Conservation (phyloP, 495 filamentous ascomycete species). For the Melanomma pulvis-pyrius region DNA sequence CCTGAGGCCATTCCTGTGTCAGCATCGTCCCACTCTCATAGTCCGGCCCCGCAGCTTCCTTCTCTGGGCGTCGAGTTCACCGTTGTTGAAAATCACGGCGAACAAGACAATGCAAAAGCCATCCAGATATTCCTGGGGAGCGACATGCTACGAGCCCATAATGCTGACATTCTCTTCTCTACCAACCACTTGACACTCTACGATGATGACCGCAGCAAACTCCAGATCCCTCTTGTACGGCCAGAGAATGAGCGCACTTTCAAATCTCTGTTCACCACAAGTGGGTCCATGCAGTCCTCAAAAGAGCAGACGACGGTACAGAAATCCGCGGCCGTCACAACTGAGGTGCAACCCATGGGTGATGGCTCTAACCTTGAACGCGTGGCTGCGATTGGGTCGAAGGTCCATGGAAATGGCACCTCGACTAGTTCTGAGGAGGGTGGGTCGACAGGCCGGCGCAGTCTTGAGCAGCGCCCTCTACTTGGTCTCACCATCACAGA, state of each 20-base stretch:
- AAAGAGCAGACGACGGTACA: not conserved
- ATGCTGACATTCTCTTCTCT: constrained; percentile 89
- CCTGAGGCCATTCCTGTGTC: constrained; percentile 85
- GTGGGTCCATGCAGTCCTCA: constrained; percentile 32
- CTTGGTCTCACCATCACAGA: constrained; percentile 17
- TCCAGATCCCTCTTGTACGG: constrained; percentile 89
- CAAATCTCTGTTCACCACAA: constrained; percentile 69
- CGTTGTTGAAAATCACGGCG: constrained; percentile 60
- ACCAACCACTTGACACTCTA: constrained; percentile 84
- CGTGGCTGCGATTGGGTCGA: not conserved
- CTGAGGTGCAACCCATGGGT: not conserved
- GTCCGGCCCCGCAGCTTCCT: constrained; percentile 78
- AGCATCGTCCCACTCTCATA: constrained; percentile 69
- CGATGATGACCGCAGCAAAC: constrained; percentile 81
- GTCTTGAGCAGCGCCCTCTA: constrained; percentile 31
- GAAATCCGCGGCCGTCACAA: not conserved
- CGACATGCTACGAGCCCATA: constrained; percentile 82
- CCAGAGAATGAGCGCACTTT: constrained; percentile 86
- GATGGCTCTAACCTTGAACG: not conserved
- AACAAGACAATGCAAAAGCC: constrained; percentile 52
- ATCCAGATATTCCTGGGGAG: constrained; percentile 86
- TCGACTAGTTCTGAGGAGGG: constrained; percentile 29
- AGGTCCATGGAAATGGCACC: constrained; percentile 6
- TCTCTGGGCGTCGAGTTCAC: constrained; percentile 76
- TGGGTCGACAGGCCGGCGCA: constrained; percentile 24